Conservation (phyloP, 139 green algal species). For the Chlamydomonas asymmetrica region DNA sequence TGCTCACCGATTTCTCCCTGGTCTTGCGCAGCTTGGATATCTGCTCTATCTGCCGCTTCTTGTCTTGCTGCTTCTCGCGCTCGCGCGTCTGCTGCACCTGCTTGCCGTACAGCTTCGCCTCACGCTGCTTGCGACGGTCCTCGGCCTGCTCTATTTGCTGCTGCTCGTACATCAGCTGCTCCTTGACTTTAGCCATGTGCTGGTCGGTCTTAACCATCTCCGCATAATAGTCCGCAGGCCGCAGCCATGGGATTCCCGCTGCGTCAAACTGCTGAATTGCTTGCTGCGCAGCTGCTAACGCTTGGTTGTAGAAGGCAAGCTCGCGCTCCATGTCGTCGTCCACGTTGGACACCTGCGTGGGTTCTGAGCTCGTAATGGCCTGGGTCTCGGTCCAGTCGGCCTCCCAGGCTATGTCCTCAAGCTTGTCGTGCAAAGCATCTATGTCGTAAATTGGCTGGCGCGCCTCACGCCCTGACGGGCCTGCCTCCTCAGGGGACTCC, state of each 20-base stretch:
- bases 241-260: constrained; percentile 66
- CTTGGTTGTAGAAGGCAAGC: constrained; percentile 94
- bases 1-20: constrained; percentile 56
- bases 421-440: constrained; percentile 82
- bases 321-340: constrained; percentile 92
- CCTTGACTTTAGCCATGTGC: constrained; percentile 92
- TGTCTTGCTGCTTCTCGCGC: constrained; percentile 80
- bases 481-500: no score
- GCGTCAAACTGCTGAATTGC: constrained; percentile 74
- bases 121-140: constrained; percentile 84
- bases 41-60: constrained; percentile 82
- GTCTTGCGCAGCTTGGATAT: constrained; percentile 77
- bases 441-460: constrained; percentile 77
- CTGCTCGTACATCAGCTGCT: constrained; percentile 88
- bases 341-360: constrained; percentile 49
- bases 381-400: constrained; percentile 57
- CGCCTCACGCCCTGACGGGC: constrained; percentile 3
- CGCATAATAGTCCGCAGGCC: constrained; percentile 94
- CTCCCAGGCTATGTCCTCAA: constrained; percentile 91
- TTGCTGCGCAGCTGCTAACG: constrained; percentile 63
- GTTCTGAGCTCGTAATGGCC: constrained; percentile 39
- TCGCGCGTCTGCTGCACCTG: constrained; percentile 83
- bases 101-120: constrained; percentile 92
- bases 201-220: constrained; percentile 98
- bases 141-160: constrained; percentile 75